These are phyloP conservation scores for Stylonectria norvegica DNA, from an alignment of 2,329 filamentous ascomycete species.

Conservation along the genomic window DNA sequence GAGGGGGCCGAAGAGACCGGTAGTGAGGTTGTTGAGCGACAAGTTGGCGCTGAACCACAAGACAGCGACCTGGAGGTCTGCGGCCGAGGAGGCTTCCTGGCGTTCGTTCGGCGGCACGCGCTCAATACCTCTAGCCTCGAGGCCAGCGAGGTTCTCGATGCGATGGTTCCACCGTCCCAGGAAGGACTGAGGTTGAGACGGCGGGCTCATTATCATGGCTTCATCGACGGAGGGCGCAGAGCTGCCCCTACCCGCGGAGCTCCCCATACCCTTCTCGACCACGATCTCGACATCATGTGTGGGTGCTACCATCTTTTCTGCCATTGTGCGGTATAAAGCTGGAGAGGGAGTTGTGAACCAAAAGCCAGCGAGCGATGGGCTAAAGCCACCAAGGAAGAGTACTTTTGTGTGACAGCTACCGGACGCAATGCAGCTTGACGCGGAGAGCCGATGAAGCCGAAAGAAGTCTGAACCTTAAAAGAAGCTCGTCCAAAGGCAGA, in stretches of 20 bases:
- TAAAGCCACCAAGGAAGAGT: background rate
- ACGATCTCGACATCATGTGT: slow-evolving; percentile 12
- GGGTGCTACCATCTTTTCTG: slow-evolving; percentile 7
- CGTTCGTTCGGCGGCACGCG: slow-evolving; percentile 38
- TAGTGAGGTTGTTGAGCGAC: slow-evolving; percentile 51
- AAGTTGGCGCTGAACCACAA: slow-evolving; percentile 45
- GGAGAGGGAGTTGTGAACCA: slow-evolving; percentile 1
- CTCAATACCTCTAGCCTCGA: slow-evolving; percentile 40
- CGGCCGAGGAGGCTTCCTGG: slow-evolving; percentile 29
- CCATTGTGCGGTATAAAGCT: background rate
- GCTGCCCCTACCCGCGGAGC: slow-evolving; percentile 10
- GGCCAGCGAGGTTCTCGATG: slow-evolving; percentile 30
- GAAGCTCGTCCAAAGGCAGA: background rate
- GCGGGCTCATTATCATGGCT: slow-evolving; percentile 2
- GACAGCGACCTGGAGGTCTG: slow-evolving; percentile 39
- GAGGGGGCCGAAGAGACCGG: slow-evolving; percentile 66
- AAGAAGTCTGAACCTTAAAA: slow-evolving; percentile 1
- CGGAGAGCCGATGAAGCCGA: slow-evolving; percentile 4
- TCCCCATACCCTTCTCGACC: slow-evolving; percentile 20
- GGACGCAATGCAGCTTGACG: slow-evolving; percentile 5
- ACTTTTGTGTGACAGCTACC: slow-evolving; percentile 10
- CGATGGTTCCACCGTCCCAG: slow-evolving; percentile 13
- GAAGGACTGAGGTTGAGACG: background rate
- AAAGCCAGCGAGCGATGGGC: slow-evolving; percentile 1
- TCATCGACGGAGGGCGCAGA: slow-evolving; percentile 9